These are phyloP conservation scores for Albatrellus ellisii DNA, from an alignment of 768 basidiomycete genomes.

Conservation along the genomic window DNA sequence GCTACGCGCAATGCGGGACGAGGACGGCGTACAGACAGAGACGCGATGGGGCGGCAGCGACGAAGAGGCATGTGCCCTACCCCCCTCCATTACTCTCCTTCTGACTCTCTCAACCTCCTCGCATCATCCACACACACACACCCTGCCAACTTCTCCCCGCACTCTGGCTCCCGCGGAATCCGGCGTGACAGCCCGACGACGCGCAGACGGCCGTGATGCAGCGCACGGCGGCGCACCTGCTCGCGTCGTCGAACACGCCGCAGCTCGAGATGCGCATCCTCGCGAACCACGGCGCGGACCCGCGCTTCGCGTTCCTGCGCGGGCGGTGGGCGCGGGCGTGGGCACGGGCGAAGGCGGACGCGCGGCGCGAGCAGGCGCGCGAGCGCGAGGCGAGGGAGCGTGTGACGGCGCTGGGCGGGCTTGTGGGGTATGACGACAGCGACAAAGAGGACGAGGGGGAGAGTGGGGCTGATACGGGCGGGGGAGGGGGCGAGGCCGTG, in stretches of 20 bases:
- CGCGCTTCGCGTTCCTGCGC: constrained; percentile 68
- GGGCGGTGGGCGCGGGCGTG: constrained; percentile 65
- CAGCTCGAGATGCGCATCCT: constrained; percentile 84
- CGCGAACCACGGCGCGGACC: constrained; percentile 71
- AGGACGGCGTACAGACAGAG: constrained; percentile 22
- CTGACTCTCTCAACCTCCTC: too few species aligned
- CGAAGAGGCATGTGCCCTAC: constrained; percentile 39
- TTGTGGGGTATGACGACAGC: constrained; percentile 41
- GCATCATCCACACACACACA: too few species aligned
- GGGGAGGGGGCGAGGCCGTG: background rate
- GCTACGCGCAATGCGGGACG: constrained; percentile 38
- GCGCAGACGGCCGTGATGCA: constrained; percentile 52
- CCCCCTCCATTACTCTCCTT: background rate
- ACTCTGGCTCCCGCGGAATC: too few species aligned
- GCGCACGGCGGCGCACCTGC: constrained; percentile 58
- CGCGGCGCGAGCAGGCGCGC: constrained; percentile 18
- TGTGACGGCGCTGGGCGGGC: constrained; percentile 29
- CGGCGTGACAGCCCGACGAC: constrained; percentile 57
- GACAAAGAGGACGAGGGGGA: constrained; percentile 14
- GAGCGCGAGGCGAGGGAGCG: constrained; percentile 15
- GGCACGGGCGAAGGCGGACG: constrained; percentile 38
- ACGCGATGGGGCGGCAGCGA: constrained; percentile 58
- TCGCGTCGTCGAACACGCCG: constrained; percentile 60
- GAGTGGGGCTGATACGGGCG: background rate
- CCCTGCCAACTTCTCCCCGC: too few species aligned